Base-by-base conservation (phyloP, 1,284 basidiomycete genomes). In the Gomphus sp. region DNA sequence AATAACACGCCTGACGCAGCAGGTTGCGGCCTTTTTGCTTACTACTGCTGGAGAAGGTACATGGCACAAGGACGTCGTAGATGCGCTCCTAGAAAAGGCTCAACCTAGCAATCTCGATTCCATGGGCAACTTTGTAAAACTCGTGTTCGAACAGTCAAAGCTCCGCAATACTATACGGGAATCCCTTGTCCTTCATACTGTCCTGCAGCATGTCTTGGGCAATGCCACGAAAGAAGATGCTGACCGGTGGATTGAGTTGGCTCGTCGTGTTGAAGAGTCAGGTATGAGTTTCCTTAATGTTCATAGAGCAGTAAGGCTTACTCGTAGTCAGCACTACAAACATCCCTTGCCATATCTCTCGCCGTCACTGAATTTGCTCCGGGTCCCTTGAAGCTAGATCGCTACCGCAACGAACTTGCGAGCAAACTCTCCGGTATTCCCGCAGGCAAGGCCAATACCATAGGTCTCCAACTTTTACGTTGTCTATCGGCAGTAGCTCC, bases 371-470 rank as follows among this genome's bases (percentile, higher is more conserved):
- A 76, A 25, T 77, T 80, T 44, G 80, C 85, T 1, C 76, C 84
- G 0, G 90, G 92, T 63, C 82, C 87, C 2, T 81, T 82, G 2
- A 79, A 81, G 8, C 80, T 98, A 47, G 87, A 90, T 61, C 80
- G 90, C 9, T 91, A 91, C 65, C 82, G 95, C 37, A 98, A 97
- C 70, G 91, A 97, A 67, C 77, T 95, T 7, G 95, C 94, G 0
- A 89, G 91, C 25, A 79, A 79, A 18, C 71, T 96, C 2, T 74
- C 91, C 0, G 90, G 89, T 16, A 76, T 97, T 10, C 78, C 79
- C 1, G 70, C 88, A 0, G 66, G 70, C 4, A 81, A 85, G 45
- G 85, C 85, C 3, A 84, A 85, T 60, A 79, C 76, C 0, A 80
- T 84, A 28, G 93, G 94, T 2, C 72, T 95, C 1, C 70, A 80